Percentiles rank a stretch among this genome's conserved stretches.
Conservation (phyloP, 345 rosid species). For the Lepidium didymum region DNA sequence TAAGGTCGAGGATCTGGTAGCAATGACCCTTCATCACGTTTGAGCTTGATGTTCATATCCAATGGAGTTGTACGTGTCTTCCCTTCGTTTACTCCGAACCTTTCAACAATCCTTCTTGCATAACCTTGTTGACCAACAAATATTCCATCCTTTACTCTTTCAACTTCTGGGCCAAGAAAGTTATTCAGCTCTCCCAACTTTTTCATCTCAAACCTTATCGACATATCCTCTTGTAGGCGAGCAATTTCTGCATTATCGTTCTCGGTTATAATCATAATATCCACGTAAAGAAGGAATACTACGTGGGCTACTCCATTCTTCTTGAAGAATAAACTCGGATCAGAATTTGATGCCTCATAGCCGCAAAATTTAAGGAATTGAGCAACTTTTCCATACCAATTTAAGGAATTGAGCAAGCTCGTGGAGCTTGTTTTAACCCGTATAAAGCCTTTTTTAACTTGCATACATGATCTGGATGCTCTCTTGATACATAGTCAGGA, state of each 20-base stretch:
- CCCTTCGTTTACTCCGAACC: no score
- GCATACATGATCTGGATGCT: no score
- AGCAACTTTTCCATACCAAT: conserved; percentile 8
- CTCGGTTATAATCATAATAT: neutral
- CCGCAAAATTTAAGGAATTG: neutral
- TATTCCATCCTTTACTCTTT: neutral
- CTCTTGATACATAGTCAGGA: neutral
- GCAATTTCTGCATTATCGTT: neutral
- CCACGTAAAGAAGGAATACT: neutral
- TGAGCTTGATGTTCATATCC: no score
- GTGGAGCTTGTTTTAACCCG: neutral
- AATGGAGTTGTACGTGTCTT: no score
- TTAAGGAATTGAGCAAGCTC: no score
- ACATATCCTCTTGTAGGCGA: neutral
- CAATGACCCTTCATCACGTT: no score
- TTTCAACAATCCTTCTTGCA: neutral
- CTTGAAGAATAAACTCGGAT: conserved; percentile 2
- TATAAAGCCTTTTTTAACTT: no score
- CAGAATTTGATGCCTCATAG: neutral
- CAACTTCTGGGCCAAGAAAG: conserved; percentile 1
- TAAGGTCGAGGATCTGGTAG: no score
- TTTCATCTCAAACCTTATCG: neutral
- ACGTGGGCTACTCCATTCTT: neutral
- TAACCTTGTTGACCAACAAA: conserved; percentile 2
- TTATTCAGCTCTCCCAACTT: neutral